phyloP scores from a whole-genome alignment of 208 protist genomes.

The Vickermania spadyakhi region DNA sequence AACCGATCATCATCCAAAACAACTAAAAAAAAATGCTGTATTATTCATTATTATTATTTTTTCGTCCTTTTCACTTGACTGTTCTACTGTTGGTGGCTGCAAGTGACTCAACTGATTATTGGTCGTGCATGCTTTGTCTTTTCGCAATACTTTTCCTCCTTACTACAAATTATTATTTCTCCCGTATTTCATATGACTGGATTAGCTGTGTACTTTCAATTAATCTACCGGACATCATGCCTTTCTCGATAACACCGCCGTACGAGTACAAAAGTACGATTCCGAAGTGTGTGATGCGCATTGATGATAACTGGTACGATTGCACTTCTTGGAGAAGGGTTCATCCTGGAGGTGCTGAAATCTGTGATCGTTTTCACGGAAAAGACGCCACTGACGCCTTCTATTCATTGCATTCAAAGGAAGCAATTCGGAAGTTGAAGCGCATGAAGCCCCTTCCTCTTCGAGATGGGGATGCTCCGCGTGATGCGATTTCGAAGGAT shows the following conservation, averaged over 20 bases:
- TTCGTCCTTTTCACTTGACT: no score
- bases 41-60: no score
- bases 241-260: slow-evolving; percentile 39
- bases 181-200: no score
- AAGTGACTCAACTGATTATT: no score
- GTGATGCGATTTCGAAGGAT: slow-evolving; percentile 40
- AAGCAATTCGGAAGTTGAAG: slow-evolving; percentile 70
- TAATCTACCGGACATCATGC: slow-evolving; percentile 15
- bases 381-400: slow-evolving; percentile 71
- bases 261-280: slow-evolving; percentile 48
- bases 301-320: slow-evolving; percentile 76
- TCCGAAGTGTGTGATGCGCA: slow-evolving; percentile 69
- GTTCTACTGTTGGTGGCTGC: no score
- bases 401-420: slow-evolving; percentile 70
- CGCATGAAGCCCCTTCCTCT: slow-evolving; percentile 62
- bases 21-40: no score
- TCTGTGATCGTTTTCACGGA: slow-evolving; percentile 70
- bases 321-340: slow-evolving; percentile 63
- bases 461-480: slow-evolving; percentile 39
- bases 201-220: no score
- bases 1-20: no score
- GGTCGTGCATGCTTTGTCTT: no score
- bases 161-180: no score
- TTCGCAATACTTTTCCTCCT: no score
- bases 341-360: slow-evolving; percentile 59